Conservation (phyloP, 305 asterid genomes). For the Petunia hybrid region DNA sequence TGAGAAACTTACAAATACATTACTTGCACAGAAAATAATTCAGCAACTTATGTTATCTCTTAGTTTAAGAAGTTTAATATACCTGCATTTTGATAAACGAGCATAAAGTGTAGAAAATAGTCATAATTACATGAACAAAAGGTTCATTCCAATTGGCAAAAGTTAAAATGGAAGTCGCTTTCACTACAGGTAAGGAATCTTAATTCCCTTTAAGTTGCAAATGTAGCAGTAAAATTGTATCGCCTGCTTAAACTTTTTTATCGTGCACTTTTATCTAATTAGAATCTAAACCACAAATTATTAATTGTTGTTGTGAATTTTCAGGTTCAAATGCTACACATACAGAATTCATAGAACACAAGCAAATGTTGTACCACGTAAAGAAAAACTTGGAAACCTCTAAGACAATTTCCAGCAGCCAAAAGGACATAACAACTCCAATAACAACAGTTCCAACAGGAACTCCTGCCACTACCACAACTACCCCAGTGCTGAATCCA, state of each 20-base stretch:
- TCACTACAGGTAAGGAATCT: conserved; percentile 1
- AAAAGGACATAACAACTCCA: conserved; percentile 69
- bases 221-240: background rate
- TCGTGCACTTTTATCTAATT: background rate
- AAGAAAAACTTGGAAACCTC: conserved; percentile 25
- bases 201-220: background rate
- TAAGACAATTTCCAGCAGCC: conserved; percentile 45
- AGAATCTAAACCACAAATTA: background rate
- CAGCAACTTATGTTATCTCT: background rate
- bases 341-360: conserved; percentile 32
- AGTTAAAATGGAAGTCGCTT: conserved; percentile 5
- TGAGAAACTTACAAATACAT: background rate
- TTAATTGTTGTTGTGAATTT: background rate
- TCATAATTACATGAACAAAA: conserved; percentile 26
- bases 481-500: conserved; percentile 59
- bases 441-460: conserved; percentile 69
- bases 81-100: background rate
- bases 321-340: conserved; percentile 42
- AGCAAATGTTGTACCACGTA: conserved; percentile 21
- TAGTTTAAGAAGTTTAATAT: background rate
- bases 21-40: background rate
- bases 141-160: conserved; percentile 20
- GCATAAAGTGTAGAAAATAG: background rate
- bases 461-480: conserved; percentile 46
- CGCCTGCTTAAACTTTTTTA: background rate